These are phyloP conservation scores for Fusarium anguioides DNA, from an alignment of 2,329 filamentous ascomycete genomes.

Conservation along the genomic window DNA sequence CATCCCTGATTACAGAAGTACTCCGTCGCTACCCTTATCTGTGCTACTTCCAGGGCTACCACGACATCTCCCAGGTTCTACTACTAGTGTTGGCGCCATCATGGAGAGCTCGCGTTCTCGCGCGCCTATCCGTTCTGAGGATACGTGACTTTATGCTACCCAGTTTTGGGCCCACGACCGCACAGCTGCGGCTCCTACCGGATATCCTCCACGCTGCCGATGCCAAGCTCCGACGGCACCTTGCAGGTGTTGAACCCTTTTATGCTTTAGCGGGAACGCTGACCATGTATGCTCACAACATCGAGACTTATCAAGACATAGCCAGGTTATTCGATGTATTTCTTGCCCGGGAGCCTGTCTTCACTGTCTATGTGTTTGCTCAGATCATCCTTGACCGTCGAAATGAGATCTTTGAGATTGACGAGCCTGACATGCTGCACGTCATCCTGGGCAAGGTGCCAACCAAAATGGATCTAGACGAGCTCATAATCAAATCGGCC, in stretches of 20 bases:
- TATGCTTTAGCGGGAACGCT: slow-evolving; percentile 94
- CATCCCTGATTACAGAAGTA: slow-evolving; percentile 80
- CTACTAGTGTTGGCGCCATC: slow-evolving; percentile 81
- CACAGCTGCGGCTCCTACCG: slow-evolving; percentile 88
- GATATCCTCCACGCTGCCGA: slow-evolving; percentile 81
- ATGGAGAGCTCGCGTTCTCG: slow-evolving; percentile 71
- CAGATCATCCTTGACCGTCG: slow-evolving; percentile 85
- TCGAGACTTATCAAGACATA: slow-evolving; percentile 89
- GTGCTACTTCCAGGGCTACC: slow-evolving; percentile 98
- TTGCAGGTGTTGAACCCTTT: slow-evolving; percentile 84
- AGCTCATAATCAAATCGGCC: slow-evolving; percentile 74
- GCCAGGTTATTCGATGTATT: slow-evolving; percentile 92
- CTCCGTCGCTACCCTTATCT: slow-evolving; percentile 85
- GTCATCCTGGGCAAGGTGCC: slow-evolving; percentile 89
- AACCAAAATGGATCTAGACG: slow-evolving; percentile 81
- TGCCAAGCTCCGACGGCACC: slow-evolving; percentile 75
- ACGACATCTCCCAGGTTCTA: slow-evolving; percentile 97
- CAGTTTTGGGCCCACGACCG: slow-evolving; percentile 80
- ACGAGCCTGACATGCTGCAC: slow-evolving; percentile 94
- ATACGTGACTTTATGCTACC: slow-evolving; percentile 99
- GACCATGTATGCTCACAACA: slow-evolving; percentile 96
- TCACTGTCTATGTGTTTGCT: slow-evolving; percentile 91
- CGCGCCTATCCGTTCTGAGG: slow-evolving; percentile 86
- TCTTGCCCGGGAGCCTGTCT: slow-evolving; percentile 85
- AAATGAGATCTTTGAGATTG: slow-evolving; percentile 87